A percentile compares a stretch with the other conserved stretches of the same genome.
phyloP scores from a whole-genome alignment of 1,284 basidiomycete species.

The Ceraceosorus bombacis region DNA sequence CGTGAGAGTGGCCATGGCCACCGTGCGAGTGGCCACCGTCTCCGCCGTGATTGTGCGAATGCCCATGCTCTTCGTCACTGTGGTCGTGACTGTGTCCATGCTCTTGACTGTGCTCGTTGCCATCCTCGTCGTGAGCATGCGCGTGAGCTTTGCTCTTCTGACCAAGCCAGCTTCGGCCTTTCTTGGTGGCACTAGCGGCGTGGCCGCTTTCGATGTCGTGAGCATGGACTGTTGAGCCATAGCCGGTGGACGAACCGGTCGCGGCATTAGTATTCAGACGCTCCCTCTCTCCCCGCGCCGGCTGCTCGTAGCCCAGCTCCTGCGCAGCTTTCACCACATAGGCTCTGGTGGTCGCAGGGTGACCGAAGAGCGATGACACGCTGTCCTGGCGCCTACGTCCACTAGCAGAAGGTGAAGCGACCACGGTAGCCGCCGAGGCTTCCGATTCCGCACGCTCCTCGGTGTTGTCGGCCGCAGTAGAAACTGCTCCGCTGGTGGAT shows the following conservation, averaged over 20 bases:
- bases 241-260: background rate
- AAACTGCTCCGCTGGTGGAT: too few species aligned
- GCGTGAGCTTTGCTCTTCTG: conserved; percentile 1
- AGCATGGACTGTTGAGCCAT: background rate
- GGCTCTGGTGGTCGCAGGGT: conserved; percentile 80
- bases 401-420: background rate
- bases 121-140: conserved; percentile 21
- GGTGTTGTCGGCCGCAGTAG: background rate
- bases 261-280: background rate
- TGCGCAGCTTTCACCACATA: conserved; percentile 79
- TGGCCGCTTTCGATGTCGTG: background rate
- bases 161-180: conserved; percentile 4
- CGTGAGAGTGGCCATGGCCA: conserved; percentile 47
- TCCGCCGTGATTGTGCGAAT: conserved; percentile 21
- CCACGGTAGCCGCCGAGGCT: background rate
- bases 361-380: conserved; percentile 58
- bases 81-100: conserved; percentile 10
- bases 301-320: conserved; percentile 55
- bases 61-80: conserved; percentile 13
- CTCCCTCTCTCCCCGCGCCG: conserved; percentile 4
- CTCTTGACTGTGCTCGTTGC: conserved; percentile 11
- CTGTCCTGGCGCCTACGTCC: conserved; percentile 20
- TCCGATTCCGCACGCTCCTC: background rate
- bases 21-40: conserved; percentile 41
- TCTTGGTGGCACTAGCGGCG: background rate